Percentiles rank a stretch among this genome's conserved stretches.
These are phyloP conservation scores for Emergomyces orientalis DNA, from an alignment of 2,329 filamentous ascomycete genomes.

Conservation along the genomic window DNA sequence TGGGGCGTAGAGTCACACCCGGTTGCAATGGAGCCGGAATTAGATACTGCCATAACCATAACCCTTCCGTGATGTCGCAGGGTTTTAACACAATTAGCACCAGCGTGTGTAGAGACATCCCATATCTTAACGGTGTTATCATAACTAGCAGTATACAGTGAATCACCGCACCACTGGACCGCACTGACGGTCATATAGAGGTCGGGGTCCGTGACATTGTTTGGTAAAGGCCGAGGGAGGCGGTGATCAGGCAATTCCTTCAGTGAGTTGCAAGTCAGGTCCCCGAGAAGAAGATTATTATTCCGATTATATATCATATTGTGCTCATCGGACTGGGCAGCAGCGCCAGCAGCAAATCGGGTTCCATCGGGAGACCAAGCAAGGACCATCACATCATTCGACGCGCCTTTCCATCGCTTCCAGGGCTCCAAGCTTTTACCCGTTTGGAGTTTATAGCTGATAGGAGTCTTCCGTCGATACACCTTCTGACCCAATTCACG, in stretches of 20 bases:
- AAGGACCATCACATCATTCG: slow-evolving; percentile 48
- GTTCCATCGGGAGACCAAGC: slow-evolving; percentile 49
- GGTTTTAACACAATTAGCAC: slow-evolving; percentile 25
- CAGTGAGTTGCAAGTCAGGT: slow-evolving; percentile 34
- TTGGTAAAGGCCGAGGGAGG: slow-evolving; percentile 37
- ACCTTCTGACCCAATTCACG: slow-evolving; percentile 24
- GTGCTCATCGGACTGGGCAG: slow-evolving; percentile 45
- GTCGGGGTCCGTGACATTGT: slow-evolving; percentile 41
- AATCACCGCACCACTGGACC: slow-evolving; percentile 43
- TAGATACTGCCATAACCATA: slow-evolving; percentile 42
- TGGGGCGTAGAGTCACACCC: slow-evolving; percentile 32
- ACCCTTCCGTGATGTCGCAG: slow-evolving; percentile 42
- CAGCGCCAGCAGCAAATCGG: slow-evolving; percentile 48
- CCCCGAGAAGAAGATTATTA: slow-evolving; percentile 49
- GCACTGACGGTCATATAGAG: slow-evolving; percentile 50
- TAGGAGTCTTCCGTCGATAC: slow-evolving; percentile 13
- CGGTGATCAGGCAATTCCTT: slow-evolving; percentile 48
- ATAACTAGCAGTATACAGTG: slow-evolving; percentile 47
- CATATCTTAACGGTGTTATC: slow-evolving; percentile 51
- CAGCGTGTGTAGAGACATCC: slow-evolving; percentile 30
- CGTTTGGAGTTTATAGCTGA: slow-evolving; percentile 24
- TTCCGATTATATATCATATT: slow-evolving; percentile 53
- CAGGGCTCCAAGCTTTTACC: slow-evolving; percentile 30
- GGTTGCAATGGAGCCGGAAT: slow-evolving; percentile 39
- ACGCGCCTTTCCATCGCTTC: slow-evolving; percentile 48